Evolutionary conservation across 2,329 filamentous ascomycete species (phyloP).

Genomic region (Cladosporium sp.): DNA sequence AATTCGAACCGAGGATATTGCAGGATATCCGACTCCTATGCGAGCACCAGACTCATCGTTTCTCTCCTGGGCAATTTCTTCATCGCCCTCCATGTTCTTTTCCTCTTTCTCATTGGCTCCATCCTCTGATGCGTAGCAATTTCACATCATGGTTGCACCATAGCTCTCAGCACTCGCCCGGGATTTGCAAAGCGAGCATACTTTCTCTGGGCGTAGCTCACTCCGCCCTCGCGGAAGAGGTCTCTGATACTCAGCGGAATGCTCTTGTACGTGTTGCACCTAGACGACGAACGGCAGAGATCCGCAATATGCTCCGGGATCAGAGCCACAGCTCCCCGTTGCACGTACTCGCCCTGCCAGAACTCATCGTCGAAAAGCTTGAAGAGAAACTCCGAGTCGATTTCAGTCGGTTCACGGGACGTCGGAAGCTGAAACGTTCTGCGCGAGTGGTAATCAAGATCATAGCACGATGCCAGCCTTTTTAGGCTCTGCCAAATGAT

Average conservation of each 20-base stretch:
- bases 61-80: too few species aligned
- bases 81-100: too few species aligned
- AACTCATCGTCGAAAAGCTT: too few species aligned
- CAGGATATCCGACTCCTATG: too few species aligned
- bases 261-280: not conserved
- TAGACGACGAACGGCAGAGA: not conserved
- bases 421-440: not conserved
- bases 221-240: not conserved
- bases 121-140: too few species aligned
- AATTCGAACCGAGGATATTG: too few species aligned
- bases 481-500: not conserved
- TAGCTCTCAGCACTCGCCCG: not conserved
- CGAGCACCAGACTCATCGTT: too few species aligned
- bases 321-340: not conserved
- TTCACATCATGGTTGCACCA: too few species aligned
- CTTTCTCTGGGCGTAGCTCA: not conserved
- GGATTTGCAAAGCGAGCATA: not conserved
- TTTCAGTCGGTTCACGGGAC: not conserved
- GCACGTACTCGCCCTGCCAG: too few species aligned
- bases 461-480: not conserved
- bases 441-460: not conserved
- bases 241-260: not conserved
- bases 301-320: not conserved
- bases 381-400: not conserved
- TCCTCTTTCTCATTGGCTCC: too few species aligned